Evolutionary conservation across 2,329 filamentous ascomycete species (phyloP).

Genomic region (Talaromyces amestolkiae): DNA sequence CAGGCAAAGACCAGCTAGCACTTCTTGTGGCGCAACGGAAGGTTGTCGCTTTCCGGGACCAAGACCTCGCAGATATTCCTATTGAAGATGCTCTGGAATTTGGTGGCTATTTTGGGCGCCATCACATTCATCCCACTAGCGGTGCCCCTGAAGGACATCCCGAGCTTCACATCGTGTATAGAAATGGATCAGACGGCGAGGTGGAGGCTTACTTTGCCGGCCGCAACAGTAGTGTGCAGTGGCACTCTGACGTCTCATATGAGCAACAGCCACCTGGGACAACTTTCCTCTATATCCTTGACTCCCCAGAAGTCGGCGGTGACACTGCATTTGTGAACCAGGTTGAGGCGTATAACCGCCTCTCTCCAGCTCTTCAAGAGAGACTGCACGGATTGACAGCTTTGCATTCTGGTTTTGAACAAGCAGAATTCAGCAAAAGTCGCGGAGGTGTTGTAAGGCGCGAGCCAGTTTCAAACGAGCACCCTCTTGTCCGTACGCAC

Average conservation of each 20-base stretch:
- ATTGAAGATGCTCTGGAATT: slow-evolving; percentile 23
- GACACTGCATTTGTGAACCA: slow-evolving; percentile 32
- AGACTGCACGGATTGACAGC: slow-evolving; percentile 32
- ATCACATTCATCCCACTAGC: slow-evolving; percentile 24
- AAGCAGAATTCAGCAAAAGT: slow-evolving; percentile 23
- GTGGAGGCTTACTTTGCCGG: slow-evolving; percentile 26
- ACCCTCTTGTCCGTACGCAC: slow-evolving; percentile 35
- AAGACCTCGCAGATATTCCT: slow-evolving; percentile 24
- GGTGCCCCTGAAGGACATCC: slow-evolving; percentile 17
- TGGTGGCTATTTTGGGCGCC: slow-evolving; percentile 29
- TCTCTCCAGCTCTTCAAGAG: slow-evolving; percentile 28
- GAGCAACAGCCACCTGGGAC: slow-evolving; percentile 32
- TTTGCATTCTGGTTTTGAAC: slow-evolving; percentile 30
- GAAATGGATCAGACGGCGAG: slow-evolving; percentile 14
- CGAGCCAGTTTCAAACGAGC: slow-evolving; percentile 30
- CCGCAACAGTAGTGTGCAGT: slow-evolving; percentile 27
- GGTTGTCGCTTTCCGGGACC: slow-evolving; percentile 23
- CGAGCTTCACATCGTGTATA: slow-evolving; percentile 14
- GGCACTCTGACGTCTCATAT: slow-evolving; percentile 29
- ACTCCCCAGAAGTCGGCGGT: slow-evolving; percentile 28
- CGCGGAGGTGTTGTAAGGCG: slow-evolving; percentile 29
- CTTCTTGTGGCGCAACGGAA: slow-evolving; percentile 39
- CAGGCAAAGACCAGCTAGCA: slow-evolving; percentile 52
- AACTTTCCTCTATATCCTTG: slow-evolving; percentile 29
- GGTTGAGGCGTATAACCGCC: slow-evolving; percentile 30